Base-by-base conservation (phyloP, 2,329 filamentous ascomycete species). In the Trichoderma simmonsii region DNA sequence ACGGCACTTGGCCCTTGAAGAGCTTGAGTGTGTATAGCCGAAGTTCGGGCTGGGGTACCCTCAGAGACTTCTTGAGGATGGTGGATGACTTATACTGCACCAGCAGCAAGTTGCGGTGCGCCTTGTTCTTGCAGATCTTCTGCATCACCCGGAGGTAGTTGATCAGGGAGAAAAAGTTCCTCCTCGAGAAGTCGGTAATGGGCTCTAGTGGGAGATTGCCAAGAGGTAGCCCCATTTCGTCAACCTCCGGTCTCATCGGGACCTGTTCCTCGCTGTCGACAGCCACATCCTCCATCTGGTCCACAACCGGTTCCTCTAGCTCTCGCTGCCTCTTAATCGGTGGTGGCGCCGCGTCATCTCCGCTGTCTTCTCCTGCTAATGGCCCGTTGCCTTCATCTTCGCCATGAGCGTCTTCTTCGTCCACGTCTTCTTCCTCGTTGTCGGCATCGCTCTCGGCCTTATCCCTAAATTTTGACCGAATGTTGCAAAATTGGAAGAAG, bases 1-100 rank as follows among this genome's bases (percentile, higher is more conserved):
- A 99, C 1, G 96, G 96, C 5, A 99, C 96, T 82, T 99, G 96
- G 73, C 94, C 96, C 82, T 99, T 99, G 90, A 98, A 98, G 0
- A 99, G 88, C 83, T 99, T 99, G 76, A 99, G 89, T 0, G 96
- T 97, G 84, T 98, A 98, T 57, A 97, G 90, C 6, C 96, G 91
- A 54, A 99, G 86, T 77, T 94, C 89, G 2, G 91, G 91, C 78
- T 99, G 94, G 0, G 95, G 95, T 26, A 98, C 92, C 76, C 96
- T 95, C 18, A 99, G 89, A 6, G 93, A 91, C 81, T 97, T 98
- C 77, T 94, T 92, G 30, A 99, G 88, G 77, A 98, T 97, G 72
- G 93, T 94, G 71, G 92, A 94, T 62, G 92, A 96, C 83, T 98
- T 98, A 86, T 98, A 98, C 78, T 95, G 93, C 43, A 99, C 95